Conservation (phyloP, 805 yeast species). For the Priceomyces fermenticarens region DNA sequence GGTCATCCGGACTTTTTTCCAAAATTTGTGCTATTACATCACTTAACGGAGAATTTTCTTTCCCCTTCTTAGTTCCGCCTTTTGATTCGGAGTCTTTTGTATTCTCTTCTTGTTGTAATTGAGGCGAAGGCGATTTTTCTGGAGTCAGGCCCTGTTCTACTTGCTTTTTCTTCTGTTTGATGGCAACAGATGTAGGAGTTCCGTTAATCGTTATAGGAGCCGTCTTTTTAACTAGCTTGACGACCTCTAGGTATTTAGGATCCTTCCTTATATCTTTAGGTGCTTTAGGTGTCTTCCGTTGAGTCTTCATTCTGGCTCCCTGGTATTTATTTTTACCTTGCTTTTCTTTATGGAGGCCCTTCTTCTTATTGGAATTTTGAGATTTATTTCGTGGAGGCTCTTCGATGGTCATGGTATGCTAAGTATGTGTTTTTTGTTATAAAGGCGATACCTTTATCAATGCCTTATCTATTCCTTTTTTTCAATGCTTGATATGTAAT, state of each 20-base stretch:
- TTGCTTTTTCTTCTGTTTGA: slow-evolving; percentile 3
- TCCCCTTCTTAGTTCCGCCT: slow-evolving; percentile 4
- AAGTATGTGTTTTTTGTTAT: not conserved
- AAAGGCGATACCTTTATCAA: too few relatives aligned
- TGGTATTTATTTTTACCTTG: not conserved
- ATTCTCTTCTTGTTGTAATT: not conserved
- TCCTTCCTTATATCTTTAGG: slow-evolving; percentile 14
- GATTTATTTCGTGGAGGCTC: not conserved
- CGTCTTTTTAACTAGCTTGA: slow-evolving; percentile 27
- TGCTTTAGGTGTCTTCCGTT: not conserved
- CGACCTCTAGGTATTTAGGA: slow-evolving; percentile 26
- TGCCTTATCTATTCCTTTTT: too few relatives aligned
- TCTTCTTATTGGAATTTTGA: not conserved
- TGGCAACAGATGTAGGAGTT: slow-evolving; percentile 9
- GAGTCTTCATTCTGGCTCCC: not conserved
- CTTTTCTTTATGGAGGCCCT: not conserved
- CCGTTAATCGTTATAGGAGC: slow-evolving; percentile 40
- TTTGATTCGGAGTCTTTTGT: not conserved
- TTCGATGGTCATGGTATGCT: not conserved
- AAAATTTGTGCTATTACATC: slow-evolving; percentile 15
- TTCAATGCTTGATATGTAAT: too few relatives aligned
- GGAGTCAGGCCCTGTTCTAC: not conserved
- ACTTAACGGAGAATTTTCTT: slow-evolving; percentile 10
- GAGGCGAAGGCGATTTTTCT: not conserved
- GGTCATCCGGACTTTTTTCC: slow-evolving; percentile 16